These are phyloP conservation scores for Suillus plorans DNA, from an alignment of 768 basidiomycete species.

Conservation along the genomic window DNA sequence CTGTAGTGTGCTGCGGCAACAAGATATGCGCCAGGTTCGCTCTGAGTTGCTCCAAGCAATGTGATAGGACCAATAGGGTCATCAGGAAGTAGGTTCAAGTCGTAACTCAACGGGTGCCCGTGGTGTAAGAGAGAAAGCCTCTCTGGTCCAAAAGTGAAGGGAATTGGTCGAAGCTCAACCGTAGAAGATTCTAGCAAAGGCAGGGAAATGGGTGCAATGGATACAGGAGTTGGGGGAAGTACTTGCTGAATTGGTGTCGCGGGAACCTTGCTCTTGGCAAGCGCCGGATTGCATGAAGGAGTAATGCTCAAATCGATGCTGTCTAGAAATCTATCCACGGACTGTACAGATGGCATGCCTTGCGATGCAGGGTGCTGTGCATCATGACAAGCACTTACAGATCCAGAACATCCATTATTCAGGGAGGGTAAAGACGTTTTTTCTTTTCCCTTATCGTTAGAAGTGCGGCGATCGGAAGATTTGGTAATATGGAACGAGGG, in stretches of 20 bases:
- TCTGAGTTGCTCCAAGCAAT: slow-evolving; percentile 25
- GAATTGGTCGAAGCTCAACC: slow-evolving; percentile 8
- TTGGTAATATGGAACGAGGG: background rate
- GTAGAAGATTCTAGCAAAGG: slow-evolving; percentile 16
- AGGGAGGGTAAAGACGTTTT: background rate
- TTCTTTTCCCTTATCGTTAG: background rate
- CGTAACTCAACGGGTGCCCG: slow-evolving; percentile 28
- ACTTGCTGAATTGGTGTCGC: slow-evolving; percentile 7
- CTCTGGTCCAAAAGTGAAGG: slow-evolving; percentile 1
- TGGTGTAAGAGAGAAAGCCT: slow-evolving; percentile 27
- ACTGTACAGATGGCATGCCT: background rate
- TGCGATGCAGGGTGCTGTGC: background rate
- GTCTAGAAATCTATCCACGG: slow-evolving; percentile 26
- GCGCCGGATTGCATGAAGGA: background rate
- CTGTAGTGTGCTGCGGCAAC: slow-evolving; percentile 32
- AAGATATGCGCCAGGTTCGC: slow-evolving; percentile 33
- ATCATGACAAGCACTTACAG: background rate
- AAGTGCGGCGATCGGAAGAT: background rate
- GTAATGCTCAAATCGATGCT: slow-evolving; percentile 20
- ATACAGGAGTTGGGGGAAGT: slow-evolving; percentile 13
- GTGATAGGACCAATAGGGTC: slow-evolving; percentile 28
- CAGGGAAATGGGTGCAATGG: slow-evolving; percentile 10
- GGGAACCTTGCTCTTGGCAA: slow-evolving; percentile 10
- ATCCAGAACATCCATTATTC: background rate
- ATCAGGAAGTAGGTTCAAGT: slow-evolving; percentile 28